These are phyloP conservation scores for Mucor irregularis DNA, from an alignment of 371 early-diverging fungal species.

Conservation along the genomic window DNA sequence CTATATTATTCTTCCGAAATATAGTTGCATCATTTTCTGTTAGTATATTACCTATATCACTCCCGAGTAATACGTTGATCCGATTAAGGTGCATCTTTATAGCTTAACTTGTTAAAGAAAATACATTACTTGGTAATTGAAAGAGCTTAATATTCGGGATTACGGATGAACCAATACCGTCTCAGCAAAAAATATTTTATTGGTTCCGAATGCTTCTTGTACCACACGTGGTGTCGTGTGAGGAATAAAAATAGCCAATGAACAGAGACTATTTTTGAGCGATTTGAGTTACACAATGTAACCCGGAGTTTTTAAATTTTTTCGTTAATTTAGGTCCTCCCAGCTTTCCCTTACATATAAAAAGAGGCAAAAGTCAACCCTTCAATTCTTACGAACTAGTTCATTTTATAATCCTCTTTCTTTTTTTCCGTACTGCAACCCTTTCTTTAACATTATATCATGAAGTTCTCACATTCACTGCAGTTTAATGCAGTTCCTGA, in stretches of 20 bases:
- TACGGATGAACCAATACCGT: neutral
- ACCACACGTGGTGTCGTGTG: conserved; percentile 33
- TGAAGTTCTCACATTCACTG: conserved; percentile 91
- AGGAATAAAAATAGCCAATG: conserved; percentile 15
- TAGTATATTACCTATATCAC: no score
- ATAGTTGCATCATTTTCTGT: no score
- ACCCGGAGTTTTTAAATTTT: conserved; percentile 9
- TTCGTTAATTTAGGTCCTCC: conserved; percentile 7
- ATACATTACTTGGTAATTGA: no score
- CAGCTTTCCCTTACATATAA: neutral
- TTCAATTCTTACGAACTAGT: conserved; percentile 4
- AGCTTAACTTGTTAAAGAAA: neutral
- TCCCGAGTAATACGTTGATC: no score
- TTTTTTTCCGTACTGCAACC: conserved; percentile 5
- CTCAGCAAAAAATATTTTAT: neutral
- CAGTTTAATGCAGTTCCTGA: conserved; percentile 91
- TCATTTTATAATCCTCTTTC: neutral
- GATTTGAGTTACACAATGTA: conserved; percentile 1
- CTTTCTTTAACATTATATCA: conserved; percentile 22
- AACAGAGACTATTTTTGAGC: neutral
- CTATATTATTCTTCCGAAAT: neutral
- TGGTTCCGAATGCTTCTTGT: conserved; percentile 9
- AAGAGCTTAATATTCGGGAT: neutral
- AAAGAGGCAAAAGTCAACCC: neutral
- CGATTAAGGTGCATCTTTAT: no score